These are phyloP conservation scores for Pythium periplocum DNA, from an alignment of 352 stramenopile species.

Conservation along the genomic window DNA sequence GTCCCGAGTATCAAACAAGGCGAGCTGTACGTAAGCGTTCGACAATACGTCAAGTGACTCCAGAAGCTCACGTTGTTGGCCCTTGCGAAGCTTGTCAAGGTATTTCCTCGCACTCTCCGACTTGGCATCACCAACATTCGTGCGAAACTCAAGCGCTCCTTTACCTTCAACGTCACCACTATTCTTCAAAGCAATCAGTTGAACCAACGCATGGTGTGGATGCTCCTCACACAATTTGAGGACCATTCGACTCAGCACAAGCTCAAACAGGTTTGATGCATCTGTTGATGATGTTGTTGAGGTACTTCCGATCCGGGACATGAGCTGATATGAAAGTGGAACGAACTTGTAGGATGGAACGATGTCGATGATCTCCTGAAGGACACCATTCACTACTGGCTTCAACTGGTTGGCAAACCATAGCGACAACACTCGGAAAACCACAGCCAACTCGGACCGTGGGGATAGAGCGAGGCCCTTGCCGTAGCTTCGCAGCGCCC, in stretches of 20 bases:
- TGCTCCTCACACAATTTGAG: conserved; percentile 92
- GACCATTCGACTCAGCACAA: conserved; percentile 84
- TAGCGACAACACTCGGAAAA: conserved; percentile 91
- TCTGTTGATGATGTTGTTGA: conserved; percentile 6
- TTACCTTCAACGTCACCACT: conserved; percentile 86
- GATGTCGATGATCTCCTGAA: conserved; percentile 71
- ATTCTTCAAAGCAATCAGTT: conserved; percentile 95
- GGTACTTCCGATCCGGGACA: conserved; percentile 89
- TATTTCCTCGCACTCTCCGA: conserved; percentile 56
- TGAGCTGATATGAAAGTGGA: conserved; percentile 96
- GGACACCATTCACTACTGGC: conserved; percentile 70
- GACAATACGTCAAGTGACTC: conserved; percentile 72
- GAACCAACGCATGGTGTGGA: conserved; percentile 95
- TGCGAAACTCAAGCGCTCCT: conserved; percentile 66
- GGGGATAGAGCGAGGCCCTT: conserved; percentile 48
- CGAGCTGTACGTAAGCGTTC: conserved; percentile 74
- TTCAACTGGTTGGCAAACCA: conserved; percentile 92
- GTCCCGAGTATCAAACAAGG: conserved; percentile 72
- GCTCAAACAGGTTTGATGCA: conserved; percentile 62
- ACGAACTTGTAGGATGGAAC: conserved; percentile 97
- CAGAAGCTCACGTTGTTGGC: conserved; percentile 47
- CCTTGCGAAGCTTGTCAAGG: conserved; percentile 51
- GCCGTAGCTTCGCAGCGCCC: conserved; percentile 87
- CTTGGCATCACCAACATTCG: conserved; percentile 79
- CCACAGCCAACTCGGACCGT: conserved; percentile 77